Evolutionary conservation across 805 yeast species (phyloP).

Genomic region (Starmerella ratchasimensis): DNA sequence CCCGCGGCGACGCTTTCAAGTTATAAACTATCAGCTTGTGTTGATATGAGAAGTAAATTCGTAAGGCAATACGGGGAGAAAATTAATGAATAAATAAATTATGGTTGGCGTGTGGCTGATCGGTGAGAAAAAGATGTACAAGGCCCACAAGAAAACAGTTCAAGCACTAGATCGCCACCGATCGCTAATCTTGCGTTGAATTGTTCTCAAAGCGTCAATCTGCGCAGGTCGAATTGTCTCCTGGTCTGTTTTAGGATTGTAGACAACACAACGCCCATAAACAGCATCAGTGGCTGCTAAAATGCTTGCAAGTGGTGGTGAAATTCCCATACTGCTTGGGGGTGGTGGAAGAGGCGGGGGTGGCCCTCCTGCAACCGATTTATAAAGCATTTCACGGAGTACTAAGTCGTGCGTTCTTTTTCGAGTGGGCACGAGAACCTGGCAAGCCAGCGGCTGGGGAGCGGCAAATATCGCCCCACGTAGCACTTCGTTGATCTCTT

Average conservation of each 20-base stretch:
- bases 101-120: no score
- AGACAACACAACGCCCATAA: slow-evolving; percentile 26
- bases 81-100: no score
- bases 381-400: slow-evolving; percentile 81
- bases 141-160: no score
- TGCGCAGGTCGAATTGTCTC: slow-evolving; percentile 24
- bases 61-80: no score
- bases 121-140: no score
- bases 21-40: no score
- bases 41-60: no score
- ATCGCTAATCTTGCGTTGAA: slow-evolving; percentile 3
- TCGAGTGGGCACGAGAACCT: slow-evolving; percentile 52
- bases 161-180: no score
- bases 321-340: slow-evolving; percentile 19
- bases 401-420: slow-evolving; percentile 56
- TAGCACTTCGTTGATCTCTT: slow-evolving; percentile 77
- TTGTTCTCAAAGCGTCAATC: slow-evolving; percentile 7
- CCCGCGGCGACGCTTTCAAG: no score
- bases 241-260: slow-evolving; percentile 21
- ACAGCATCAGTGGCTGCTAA: slow-evolving; percentile 26
- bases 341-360: slow-evolving; percentile 31
- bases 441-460: slow-evolving; percentile 60
- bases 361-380: slow-evolving; percentile 45
- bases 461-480: slow-evolving; percentile 68
- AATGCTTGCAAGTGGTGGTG: slow-evolving; percentile 16